phyloP scores from a whole-genome alignment of 2,329 filamentous ascomycete genomes.

The Cladosporium sp. region DNA sequence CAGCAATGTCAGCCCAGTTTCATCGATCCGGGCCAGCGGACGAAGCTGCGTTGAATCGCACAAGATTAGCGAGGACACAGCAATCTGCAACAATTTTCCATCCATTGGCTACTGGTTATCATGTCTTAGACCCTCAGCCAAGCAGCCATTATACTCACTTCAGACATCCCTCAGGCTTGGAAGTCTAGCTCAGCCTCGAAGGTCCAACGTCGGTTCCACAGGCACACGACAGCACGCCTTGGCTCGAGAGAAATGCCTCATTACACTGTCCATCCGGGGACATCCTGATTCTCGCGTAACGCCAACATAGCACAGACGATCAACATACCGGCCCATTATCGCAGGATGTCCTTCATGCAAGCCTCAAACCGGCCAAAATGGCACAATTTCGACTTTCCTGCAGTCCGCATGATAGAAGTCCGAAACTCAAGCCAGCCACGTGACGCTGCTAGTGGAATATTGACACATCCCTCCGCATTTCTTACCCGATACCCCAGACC shows the following conservation, averaged over 20 bases:
- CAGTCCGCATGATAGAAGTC: constrained; percentile 4
- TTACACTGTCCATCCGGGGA: background rate
- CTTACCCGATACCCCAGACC: constrained; percentile 9
- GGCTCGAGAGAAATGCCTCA: background rate
- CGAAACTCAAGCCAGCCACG: background rate
- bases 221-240: constrained; percentile 2
- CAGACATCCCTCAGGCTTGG: background rate
- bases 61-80: constrained; percentile 1
- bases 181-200: constrained; percentile 2
- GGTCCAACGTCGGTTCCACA: background rate
- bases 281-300: constrained; percentile 12
- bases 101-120: background rate
- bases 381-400: background rate
- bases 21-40: background rate
- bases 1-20: background rate
- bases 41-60: background rate
- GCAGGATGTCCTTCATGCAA: background rate
- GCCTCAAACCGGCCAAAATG: background rate
- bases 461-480: constrained; percentile 12
- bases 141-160: background rate
- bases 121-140: background rate
- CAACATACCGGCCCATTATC: background rate
- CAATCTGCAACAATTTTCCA: background rate
- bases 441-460: constrained; percentile 4
- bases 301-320: constrained; percentile 7